These are phyloP conservation scores for Phytophthora multivora DNA, from an alignment of 352 stramenopile species.

Conservation along the genomic window DNA sequence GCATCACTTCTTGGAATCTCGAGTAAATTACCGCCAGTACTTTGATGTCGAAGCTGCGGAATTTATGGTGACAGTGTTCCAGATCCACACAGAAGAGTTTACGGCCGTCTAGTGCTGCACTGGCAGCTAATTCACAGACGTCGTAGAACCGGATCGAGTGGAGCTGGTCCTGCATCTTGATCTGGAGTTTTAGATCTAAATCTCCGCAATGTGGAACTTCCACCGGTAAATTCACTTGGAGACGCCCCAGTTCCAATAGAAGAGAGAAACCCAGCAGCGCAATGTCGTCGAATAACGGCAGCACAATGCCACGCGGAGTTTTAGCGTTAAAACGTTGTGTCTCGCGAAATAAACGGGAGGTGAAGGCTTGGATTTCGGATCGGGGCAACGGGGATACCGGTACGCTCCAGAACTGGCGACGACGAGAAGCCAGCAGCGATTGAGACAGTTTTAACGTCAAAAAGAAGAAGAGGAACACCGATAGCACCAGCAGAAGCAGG, in stretches of 20 bases:
- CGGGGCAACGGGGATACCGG: background rate
- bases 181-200: constrained; percentile 35
- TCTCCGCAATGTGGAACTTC: constrained; percentile 70
- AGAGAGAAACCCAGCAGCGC: constrained; percentile 60
- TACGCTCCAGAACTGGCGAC: constrained; percentile 6
- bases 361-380: constrained; percentile 28
- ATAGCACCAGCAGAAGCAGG: background rate
- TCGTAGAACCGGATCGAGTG: constrained; percentile 49
- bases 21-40: constrained; percentile 47
- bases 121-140: constrained; percentile 47
- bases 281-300: constrained; percentile 62
- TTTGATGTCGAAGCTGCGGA: constrained; percentile 65
- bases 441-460: constrained; percentile 6
- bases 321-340: constrained; percentile 17
- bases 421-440: constrained; percentile 1
- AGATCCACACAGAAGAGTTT: constrained; percentile 51
- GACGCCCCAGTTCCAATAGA: constrained; percentile 50
- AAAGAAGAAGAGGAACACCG: constrained; percentile 1
- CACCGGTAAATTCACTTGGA: constrained; percentile 52
- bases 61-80: constrained; percentile 46
- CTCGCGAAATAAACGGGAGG: constrained; percentile 28
- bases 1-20: constrained; percentile 51
- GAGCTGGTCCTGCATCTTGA: constrained; percentile 26
- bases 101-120: constrained; percentile 2
- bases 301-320: constrained; percentile 43